Base-by-base conservation (phyloP, 2,329 filamentous ascomycete genomes). In the Trichoderma simmonsii region DNA sequence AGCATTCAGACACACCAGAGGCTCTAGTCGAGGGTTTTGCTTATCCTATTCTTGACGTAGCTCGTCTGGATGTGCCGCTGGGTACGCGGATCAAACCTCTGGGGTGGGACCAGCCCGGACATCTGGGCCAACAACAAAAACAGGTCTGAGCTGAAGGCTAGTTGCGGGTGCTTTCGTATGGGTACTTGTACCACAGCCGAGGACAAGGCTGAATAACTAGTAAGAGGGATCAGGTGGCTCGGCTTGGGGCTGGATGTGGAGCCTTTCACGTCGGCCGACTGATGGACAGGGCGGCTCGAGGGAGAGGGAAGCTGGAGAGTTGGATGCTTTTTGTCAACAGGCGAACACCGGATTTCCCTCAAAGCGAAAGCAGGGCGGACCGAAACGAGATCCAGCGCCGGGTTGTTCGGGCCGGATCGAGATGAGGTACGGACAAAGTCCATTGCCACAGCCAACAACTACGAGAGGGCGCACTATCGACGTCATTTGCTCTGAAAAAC, bases 341-440 rank as follows among this genome's bases (percentile, higher is more conserved):
- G 34, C 4, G n/a, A 21, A 56, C 30, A 18, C 63, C 24, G 24
- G 30, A 28, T 36, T 39, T 28, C 24, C 14, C 48, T 51, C 32
- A 36, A 43, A 43, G 34, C 6, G 54, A 60, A 21, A 60, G 65
- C 36, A 32, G 57, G 56, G 36, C 65, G 65, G 56, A 68, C 65
- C 65, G 65, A 60, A 60, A 68, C 54, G 56, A 68, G 65, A 59
- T 60, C n/a, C 56, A 60, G 21, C 57, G 54, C 34, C 65, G 56
- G 65, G 36, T 51, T 68, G 56, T 36, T 48, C 65, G 54, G 65
- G 65, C 65, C 65, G 65, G 65, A 68, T 68, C 65, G 65, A 48
- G 26, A 60, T 57, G 65, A 68, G 51, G 56, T n/a, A 30, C 28
- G 36, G 26, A 26, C 36, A 14, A 48, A 51, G 26, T 68, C 56